A percentile compares a stretch with the other conserved stretches of the same genome.
Evolutionary conservation across 176 grass and related monocot species (phyloP).

Genomic region (Carex myosuroides): DNA sequence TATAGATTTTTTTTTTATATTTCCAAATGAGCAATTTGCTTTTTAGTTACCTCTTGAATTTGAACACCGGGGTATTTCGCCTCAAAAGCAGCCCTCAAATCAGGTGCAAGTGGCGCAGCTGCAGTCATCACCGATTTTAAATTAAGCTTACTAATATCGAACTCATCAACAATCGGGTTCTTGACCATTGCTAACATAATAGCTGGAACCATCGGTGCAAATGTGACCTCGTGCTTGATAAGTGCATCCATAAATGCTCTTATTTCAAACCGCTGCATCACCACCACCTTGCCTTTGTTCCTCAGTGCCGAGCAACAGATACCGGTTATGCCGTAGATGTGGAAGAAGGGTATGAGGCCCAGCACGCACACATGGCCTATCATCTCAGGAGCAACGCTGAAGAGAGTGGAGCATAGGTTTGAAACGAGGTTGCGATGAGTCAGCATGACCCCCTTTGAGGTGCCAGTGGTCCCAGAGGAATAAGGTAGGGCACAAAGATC

Average conservation of each 20-base stretch:
- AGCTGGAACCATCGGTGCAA: conserved; percentile 66
- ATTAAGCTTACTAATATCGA: conserved; percentile 34
- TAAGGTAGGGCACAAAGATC: conserved; percentile 82
- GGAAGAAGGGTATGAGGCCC: conserved; percentile 85
- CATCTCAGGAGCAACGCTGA: conserved; percentile 28
- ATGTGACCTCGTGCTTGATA: conserved; percentile 45
- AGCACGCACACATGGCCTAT: conserved; percentile 36
- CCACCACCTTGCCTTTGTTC: conserved; percentile 81
- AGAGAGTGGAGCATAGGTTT: conserved; percentile 64
- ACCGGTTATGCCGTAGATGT: conserved; percentile 89
- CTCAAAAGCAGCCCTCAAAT: conserved; percentile 58
- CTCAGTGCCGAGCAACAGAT: conserved; percentile 73
- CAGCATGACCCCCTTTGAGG: conserved; percentile 90
- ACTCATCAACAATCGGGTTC: conserved; percentile 41
- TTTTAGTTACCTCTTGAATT: conserved; percentile 50
- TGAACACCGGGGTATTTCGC: conserved; percentile 54
- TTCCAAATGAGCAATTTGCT: not conserved
- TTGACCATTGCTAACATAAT: conserved; percentile 90
- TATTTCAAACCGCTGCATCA: conserved; percentile 78
- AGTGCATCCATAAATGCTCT: conserved; percentile 50
- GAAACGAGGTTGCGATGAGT: conserved; percentile 85
- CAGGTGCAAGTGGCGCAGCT: conserved; percentile 60
- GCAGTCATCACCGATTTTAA: conserved; percentile 74
- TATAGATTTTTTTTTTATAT: no score
- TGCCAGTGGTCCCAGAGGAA: conserved; percentile 74